phyloP scores from a whole-genome alignment of 2,329 filamentous ascomycete genomes.

The Phialophora tarda region DNA sequence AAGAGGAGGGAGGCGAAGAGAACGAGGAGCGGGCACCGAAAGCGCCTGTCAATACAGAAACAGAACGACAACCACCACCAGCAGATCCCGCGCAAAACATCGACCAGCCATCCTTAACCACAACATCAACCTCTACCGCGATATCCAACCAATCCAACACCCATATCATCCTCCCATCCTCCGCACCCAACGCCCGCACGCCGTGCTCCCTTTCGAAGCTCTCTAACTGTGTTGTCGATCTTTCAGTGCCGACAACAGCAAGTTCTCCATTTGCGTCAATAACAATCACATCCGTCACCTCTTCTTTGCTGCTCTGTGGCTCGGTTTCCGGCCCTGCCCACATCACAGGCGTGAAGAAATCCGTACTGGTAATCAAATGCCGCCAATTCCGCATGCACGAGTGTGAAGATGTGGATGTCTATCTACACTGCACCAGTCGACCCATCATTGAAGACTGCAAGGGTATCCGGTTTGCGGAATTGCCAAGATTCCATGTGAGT shows the following conservation, averaged over 20 bases:
- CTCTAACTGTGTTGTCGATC: conserved; percentile 75
- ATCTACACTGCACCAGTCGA: conserved; percentile 78
- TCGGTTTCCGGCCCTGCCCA: conserved; percentile 80
- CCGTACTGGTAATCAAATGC: conserved; percentile 73
- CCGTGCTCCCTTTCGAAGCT: conserved; percentile 76
- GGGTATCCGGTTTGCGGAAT: conserved; percentile 75
- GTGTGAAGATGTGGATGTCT: conserved; percentile 79
- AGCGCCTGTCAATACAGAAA: not conserved
- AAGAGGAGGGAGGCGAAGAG: conserved; percentile 42
- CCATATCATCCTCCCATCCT: conserved; percentile 77
- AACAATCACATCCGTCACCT: conserved; percentile 70
- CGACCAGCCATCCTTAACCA: conserved; percentile 65
- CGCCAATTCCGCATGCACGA: conserved; percentile 95
- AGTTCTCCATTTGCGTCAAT: conserved; percentile 69
- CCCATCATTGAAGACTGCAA: conserved; percentile 93
- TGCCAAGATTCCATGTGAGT: conserved; percentile 58
- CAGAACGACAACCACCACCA: conserved; percentile 30
- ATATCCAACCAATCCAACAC: conserved; percentile 71
- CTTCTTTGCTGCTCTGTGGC: conserved; percentile 77
- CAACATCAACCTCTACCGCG: conserved; percentile 62
- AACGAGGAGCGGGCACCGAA: not conserved
- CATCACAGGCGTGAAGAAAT: conserved; percentile 74
- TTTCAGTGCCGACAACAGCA: conserved; percentile 65
- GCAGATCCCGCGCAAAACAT: conserved; percentile 42
- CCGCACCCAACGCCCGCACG: conserved; percentile 72